These are phyloP conservation scores for Saturnispora saitoi DNA, from an alignment of 805 yeast genomes.

Conservation along the genomic window DNA sequence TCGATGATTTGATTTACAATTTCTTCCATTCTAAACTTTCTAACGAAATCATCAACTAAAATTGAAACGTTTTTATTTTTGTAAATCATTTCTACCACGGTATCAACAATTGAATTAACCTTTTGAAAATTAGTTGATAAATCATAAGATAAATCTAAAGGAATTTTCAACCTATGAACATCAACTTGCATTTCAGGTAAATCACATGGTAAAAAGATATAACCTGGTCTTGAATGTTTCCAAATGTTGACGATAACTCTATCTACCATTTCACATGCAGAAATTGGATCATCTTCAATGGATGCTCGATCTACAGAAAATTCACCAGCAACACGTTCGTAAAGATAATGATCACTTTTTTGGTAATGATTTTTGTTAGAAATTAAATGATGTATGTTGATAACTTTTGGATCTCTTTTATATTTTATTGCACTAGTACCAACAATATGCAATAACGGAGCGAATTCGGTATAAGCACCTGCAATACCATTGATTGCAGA, in stretches of 20 bases:
- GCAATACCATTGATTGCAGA: constrained; percentile 81
- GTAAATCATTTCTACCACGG: constrained; percentile 33
- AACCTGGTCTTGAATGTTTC: constrained; percentile 68
- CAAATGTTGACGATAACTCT: constrained; percentile 49
- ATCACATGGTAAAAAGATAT: constrained; percentile 70
- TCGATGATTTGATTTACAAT: constrained; percentile 26
- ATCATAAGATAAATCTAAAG: constrained; percentile 19
- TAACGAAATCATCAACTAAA: constrained; percentile 34
- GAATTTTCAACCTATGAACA: constrained; percentile 28
- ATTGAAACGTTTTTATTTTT: constrained; percentile 31
- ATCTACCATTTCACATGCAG: constrained; percentile 61
- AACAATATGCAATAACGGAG: constrained; percentile 74
- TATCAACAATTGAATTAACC: constrained; percentile 18
- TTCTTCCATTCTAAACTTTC: constrained; percentile 30
- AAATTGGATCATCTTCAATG: constrained; percentile 33
- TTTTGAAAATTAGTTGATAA: constrained; percentile 16
- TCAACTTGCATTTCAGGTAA: constrained; percentile 46
- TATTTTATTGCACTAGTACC: constrained; percentile 41
- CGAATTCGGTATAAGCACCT: constrained; percentile 85
- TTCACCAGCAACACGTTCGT: constrained; percentile 51
- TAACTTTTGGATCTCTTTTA: constrained; percentile 11
- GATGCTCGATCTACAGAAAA: constrained; percentile 48
- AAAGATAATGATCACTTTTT: constrained; percentile 59
- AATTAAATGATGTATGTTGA: constrained; percentile 49
- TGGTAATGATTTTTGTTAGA: constrained; percentile 40